phyloP scores from a whole-genome alignment of 2,329 filamentous ascomycete genomes.

The Diaporthe nobilis region DNA sequence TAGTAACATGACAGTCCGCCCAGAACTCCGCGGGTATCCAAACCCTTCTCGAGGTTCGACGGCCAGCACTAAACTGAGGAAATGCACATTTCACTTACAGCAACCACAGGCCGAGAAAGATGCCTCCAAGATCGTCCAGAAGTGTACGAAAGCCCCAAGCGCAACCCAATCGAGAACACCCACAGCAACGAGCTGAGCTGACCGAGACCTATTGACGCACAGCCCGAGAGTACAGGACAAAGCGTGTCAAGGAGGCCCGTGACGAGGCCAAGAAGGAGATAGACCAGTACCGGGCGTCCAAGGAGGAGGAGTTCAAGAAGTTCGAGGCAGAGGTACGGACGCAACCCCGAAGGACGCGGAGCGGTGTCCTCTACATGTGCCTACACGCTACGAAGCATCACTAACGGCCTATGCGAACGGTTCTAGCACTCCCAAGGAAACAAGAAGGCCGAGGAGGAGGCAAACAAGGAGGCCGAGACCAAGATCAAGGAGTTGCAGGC shows the following conservation, averaged over 20 bases:
- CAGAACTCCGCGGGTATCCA: slow-evolving; percentile 99
- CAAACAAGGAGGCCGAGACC: slow-evolving; percentile 83
- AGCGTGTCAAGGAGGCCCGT: slow-evolving; percentile 96
- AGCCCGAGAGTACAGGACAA: slow-evolving; percentile 79
- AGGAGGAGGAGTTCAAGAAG: slow-evolving; percentile 95
- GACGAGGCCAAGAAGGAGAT: slow-evolving; percentile 98
- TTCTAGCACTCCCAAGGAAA: slow-evolving; percentile 91
- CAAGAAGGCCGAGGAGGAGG: slow-evolving; percentile 82
- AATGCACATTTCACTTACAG: slow-evolving; percentile 36
- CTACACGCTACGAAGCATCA: neutral
- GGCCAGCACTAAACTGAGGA: fast-evolving
- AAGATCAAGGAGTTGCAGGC: slow-evolving; percentile 87
- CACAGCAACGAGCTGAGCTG: neutral
- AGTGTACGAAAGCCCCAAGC: slow-evolving; percentile 74
- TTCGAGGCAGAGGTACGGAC: slow-evolving; percentile 81
- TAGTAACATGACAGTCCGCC: slow-evolving; percentile 77
- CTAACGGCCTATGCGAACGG: slow-evolving; percentile 41
- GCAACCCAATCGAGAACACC: neutral
- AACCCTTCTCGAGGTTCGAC: slow-evolving; percentile 94
- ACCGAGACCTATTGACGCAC: slow-evolving; percentile 22
- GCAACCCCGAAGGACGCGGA: neutral
- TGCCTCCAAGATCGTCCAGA: slow-evolving; percentile 98
- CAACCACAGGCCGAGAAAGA: slow-evolving; percentile 88
- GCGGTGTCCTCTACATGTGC: too few species aligned
- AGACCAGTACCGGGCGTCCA: slow-evolving; percentile 88